Conservation (phyloP, 2,329 filamentous ascomycete genomes). For the Sporothrix pallida region DNA sequence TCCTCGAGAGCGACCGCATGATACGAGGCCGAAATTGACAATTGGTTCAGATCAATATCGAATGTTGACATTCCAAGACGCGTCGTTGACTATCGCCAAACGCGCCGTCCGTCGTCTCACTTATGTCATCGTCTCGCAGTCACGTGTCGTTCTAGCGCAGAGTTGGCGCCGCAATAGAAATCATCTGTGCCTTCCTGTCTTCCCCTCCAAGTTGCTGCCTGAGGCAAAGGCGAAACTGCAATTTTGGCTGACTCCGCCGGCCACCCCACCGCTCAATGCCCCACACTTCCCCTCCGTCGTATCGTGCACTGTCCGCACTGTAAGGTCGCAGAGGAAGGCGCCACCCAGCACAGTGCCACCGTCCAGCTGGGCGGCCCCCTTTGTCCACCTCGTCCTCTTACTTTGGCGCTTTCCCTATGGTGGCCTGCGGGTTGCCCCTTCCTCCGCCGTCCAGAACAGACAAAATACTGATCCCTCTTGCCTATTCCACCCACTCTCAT, state of each 20-base stretch:
- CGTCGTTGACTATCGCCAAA: not conserved
- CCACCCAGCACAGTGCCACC: constrained; percentile 22
- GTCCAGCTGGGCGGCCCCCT: too few species aligned
- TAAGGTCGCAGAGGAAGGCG: not conserved
- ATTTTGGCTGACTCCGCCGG: constrained; percentile 21
- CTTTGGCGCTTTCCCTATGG: constrained; percentile 3
- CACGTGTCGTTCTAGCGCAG: not conserved
- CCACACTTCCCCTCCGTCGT: constrained; percentile 29
- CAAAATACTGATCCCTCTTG: constrained; percentile 28
- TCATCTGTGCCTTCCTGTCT: not conserved
- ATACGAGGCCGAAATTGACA: not conserved
- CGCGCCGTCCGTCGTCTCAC: not conserved
- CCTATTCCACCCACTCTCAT: constrained; percentile 31
- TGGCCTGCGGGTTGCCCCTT: constrained; percentile 34
- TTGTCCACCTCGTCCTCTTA: not conserved
- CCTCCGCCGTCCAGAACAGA: constrained; percentile 26
- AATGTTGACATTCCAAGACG: constrained; percentile 17
- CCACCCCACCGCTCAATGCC: constrained; percentile 34
- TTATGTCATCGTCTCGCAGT: constrained; percentile 17
- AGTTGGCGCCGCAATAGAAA: not conserved
- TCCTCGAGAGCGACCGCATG: too few species aligned
- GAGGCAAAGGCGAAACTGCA: constrained; percentile 4
- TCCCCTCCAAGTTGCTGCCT: constrained; percentile 27
- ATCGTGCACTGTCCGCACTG: constrained; percentile 8
- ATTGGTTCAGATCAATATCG: not conserved